Evolutionary conservation across 2,329 filamentous ascomycete species (phyloP), one percentile per base, ranked within the genome.

Genomic region (Raffaelea ambrosiae): DNA sequence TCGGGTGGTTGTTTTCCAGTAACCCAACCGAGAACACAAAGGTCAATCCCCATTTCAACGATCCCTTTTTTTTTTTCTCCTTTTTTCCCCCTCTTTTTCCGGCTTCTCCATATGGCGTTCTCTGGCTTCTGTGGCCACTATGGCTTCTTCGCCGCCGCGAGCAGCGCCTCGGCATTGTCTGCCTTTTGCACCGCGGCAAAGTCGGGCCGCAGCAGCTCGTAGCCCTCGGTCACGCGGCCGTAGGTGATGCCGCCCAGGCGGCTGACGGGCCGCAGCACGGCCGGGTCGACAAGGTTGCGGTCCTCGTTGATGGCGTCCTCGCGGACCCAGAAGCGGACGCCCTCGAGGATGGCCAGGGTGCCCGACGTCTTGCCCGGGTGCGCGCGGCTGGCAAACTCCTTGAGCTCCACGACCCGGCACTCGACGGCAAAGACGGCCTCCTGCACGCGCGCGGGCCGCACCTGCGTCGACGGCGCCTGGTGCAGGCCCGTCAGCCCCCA

Each of bases 231-330:
- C 0, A 77, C 70, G 40, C 89, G 75, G 0, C 76, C 84, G 62
- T 95, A 97, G 0, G 84, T 84, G 57, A 96, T 94, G 2, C 91
- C 91, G 22, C 91, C 91, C 21, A 96, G 59, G 35, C 91, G 78
- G 54, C 79, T 80, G 16, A 95, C 74, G 0, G 91, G 88, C 52
- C 79, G 79, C 48, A 96, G 66, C 9, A 83, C 79, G 46, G 68
- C 75, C 11, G 87, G 79, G 63, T 94, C 86, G 49, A 97, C 72
- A 39, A 87, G 58, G 55, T 81, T 88, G 59, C 72, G 76, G 9
- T 88, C 83, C 60, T 86, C 79, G 57, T 95, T 87, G 51, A 95
- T 70, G 3, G 89, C 89, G 66, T 96, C 91, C 62, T 94, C 88
- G 46, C 90, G 70, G 2, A 83, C 88, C 88, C 90, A 96, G 61